phyloP scores from a whole-genome alignment of 2,329 filamentous ascomycete species.

The Aureobasidium vineae region DNA sequence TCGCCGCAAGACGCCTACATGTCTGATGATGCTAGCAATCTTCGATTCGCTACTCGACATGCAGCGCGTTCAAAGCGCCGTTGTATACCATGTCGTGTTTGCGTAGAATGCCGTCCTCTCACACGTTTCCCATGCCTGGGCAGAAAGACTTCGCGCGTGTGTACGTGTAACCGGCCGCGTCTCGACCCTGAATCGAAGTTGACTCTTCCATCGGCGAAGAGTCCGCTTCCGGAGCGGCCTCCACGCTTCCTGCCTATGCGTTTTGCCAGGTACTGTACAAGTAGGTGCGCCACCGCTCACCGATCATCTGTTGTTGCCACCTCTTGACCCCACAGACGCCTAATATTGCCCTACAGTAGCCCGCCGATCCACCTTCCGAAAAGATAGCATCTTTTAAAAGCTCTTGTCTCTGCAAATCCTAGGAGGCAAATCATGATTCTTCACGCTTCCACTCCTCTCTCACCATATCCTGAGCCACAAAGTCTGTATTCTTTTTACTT shows the following conservation, averaged over 20 bases:
- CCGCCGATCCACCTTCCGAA: neutral
- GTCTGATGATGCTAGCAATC: neutral
- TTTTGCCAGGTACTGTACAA: neutral
- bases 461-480: neutral
- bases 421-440: constrained; percentile 13
- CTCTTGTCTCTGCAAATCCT: neutral
- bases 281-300: neutral
- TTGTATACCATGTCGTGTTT: neutral
- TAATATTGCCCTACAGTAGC: neutral
- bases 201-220: neutral
- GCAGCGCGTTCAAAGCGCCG: constrained; percentile 1
- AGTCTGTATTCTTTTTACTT: constrained; percentile 16
- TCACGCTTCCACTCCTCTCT: neutral
- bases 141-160: neutral
- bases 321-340: neutral
- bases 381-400: neutral
- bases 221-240: neutral
- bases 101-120: neutral
- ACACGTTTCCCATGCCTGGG: neutral
- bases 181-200: neutral
- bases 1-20: constrained; percentile 22
- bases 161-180: neutral
- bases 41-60: neutral
- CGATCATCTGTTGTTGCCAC: neutral
- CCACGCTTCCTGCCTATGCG: neutral